Evolutionary conservation across 352 stramenopile species (phyloP).

Genomic region (Sclerospora graminicola): DNA sequence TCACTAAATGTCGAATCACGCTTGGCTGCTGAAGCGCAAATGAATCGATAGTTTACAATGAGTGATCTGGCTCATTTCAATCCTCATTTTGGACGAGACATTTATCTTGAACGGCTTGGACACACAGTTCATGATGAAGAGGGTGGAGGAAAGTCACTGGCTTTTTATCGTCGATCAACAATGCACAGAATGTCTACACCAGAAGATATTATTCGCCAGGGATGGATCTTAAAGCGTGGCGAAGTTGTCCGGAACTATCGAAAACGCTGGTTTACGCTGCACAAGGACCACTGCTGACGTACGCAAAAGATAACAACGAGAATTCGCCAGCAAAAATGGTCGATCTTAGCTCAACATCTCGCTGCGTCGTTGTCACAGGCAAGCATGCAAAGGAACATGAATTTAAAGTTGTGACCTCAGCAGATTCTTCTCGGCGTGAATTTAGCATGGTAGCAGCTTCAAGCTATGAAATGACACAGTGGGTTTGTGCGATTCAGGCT

Average conservation of each 20-base stretch:
- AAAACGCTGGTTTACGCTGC: conserved; percentile 74
- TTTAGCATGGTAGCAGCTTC: conserved; percentile 51
- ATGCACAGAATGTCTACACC: conserved; percentile 42
- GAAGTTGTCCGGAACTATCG: conserved; percentile 71
- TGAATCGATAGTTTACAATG: conserved; percentile 45
- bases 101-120: conserved; percentile 63
- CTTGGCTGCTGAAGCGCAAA: conserved; percentile 17
- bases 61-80: conserved; percentile 55
- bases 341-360: conserved; percentile 64
- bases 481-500: conserved; percentile 70
- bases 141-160: conserved; percentile 41
- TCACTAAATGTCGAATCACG: conserved; percentile 35
- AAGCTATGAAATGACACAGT: conserved; percentile 76
- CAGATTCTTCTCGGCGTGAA: conserved; percentile 54
- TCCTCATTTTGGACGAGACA: conserved; percentile 49
- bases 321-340: conserved; percentile 53
- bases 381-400: conserved; percentile 58
- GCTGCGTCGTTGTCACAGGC: conserved; percentile 42
- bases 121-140: conserved; percentile 50
- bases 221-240: conserved; percentile 71
- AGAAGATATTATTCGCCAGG: conserved; percentile 37
- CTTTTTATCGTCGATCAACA: conserved; percentile 57
- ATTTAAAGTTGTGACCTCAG: conserved; percentile 71
- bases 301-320: conserved; percentile 53
- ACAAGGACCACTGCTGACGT: conserved; percentile 69